A percentile compares a stretch with the other conserved stretches of the same genome.
These are phyloP conservation scores for Turritis glabra DNA, from an alignment of 345 rosid genomes.

Conservation along the genomic window DNA sequence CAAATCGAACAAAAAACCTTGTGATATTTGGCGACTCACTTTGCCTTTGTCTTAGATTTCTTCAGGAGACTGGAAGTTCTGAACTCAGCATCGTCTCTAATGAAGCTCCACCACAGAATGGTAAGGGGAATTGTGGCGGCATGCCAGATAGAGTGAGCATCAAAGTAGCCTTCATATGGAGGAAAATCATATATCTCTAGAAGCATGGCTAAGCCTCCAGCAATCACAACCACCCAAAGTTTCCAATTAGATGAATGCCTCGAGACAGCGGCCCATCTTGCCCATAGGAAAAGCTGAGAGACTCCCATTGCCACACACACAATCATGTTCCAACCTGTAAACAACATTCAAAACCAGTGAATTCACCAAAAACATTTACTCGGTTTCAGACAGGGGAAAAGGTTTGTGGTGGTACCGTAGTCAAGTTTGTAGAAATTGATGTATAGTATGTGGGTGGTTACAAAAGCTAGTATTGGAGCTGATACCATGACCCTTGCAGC, in stretches of 20 bases:
- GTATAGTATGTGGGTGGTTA: constrained; percentile 69
- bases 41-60: constrained; percentile 46
- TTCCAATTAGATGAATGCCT: constrained; percentile 69
- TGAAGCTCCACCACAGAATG: constrained; percentile 77
- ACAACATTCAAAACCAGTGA: neutral
- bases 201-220: constrained; percentile 67
- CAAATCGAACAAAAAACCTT: constrained; percentile 7
- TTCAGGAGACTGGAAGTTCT: constrained; percentile 46
- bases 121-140: constrained; percentile 62
- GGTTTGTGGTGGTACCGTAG: constrained; percentile 46
- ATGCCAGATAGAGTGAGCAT: constrained; percentile 81
- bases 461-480: constrained; percentile 70
- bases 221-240: constrained; percentile 63
- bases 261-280: constrained; percentile 58
- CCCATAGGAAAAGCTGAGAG: constrained; percentile 64
- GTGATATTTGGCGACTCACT: constrained; percentile 8
- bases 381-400: constrained; percentile 1
- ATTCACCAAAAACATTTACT: neutral
- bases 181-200: constrained; percentile 78
- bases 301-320: constrained; percentile 62
- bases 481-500: constrained; percentile 77
- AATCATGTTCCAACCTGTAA: constrained; percentile 70
- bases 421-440: constrained; percentile 62
- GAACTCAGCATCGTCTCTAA: constrained; percentile 62
- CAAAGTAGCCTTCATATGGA: constrained; percentile 60